A percentile compares a stretch with the other conserved stretches of the same genome.
Conservation (phyloP, 495 filamentous ascomycete species). For the Talaromyces liani region DNA sequence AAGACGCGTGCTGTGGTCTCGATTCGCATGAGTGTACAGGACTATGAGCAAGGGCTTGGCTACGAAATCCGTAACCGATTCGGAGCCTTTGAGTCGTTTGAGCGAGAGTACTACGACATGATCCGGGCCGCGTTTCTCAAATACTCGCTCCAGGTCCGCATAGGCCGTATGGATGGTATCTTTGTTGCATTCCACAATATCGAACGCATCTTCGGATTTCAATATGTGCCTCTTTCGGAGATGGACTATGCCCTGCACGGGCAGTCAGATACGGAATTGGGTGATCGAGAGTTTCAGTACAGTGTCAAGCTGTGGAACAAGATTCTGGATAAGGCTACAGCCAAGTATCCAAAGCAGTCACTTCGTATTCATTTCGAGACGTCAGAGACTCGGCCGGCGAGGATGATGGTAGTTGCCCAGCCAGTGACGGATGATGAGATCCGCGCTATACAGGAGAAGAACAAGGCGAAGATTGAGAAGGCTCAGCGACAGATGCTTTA, state of each 20-base stretch:
- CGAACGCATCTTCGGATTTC: conserved; percentile 93
- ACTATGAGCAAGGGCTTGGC: conserved; percentile 67
- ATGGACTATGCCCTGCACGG: conserved; percentile 86
- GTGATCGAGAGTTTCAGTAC: conserved; percentile 80
- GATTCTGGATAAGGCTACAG: conserved; percentile 63
- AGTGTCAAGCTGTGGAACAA: conserved; percentile 74
- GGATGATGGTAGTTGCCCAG: conserved; percentile 86
- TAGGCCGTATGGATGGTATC: conserved; percentile 97
- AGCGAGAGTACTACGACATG: conserved; percentile 96
- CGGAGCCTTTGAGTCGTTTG: conserved; percentile 81
- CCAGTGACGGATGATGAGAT: conserved; percentile 70
- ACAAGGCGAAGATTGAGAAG: conserved; percentile 51
- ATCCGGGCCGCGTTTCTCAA: conserved; percentile 91
- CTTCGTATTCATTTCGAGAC: conserved; percentile 86
- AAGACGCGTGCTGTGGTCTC: conserved; percentile 90
- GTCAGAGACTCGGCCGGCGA: conserved; percentile 46
- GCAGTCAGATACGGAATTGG: conserved; percentile 52
- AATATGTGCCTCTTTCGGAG: conserved; percentile 78
- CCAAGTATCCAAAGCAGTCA: conserved; percentile 61
- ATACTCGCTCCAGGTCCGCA: conserved; percentile 90
- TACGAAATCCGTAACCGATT: conserved; percentile 76
- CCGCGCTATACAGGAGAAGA: conserved; percentile 61
- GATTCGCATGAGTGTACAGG: conserved; percentile 73
- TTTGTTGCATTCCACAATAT: conserved; percentile 98
- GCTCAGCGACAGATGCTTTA: conserved; percentile 56